Conservation (phyloP, 1,284 basidiomycete genomes). For the Cutaneotrichosporon cutaneum region DNA sequence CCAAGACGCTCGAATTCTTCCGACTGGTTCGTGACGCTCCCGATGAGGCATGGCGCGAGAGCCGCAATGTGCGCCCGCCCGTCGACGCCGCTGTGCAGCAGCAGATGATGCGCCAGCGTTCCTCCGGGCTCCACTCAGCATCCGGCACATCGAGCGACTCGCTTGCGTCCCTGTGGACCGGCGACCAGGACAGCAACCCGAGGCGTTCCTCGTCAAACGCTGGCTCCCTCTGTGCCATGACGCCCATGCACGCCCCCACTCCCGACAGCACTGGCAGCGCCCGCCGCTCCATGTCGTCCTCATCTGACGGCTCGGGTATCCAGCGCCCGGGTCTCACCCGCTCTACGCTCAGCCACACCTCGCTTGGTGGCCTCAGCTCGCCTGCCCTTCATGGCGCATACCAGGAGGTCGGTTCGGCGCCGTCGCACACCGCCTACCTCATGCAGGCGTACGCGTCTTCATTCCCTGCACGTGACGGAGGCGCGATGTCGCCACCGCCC, state of each 20-base stretch:
- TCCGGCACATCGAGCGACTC: conserved; percentile 32
- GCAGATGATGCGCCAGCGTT: conserved; percentile 25
- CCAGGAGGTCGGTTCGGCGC: conserved; percentile 41
- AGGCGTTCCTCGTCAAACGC: conserved; percentile 23
- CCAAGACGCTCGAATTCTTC: conserved; percentile 44
- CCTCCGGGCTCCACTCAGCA: conserved; percentile 9
- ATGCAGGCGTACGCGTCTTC: conserved; percentile 42
- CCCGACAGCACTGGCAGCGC: conserved; percentile 3
- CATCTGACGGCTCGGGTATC: conserved; percentile 26
- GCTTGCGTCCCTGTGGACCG: conserved; percentile 34
- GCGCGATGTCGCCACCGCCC: conserved; percentile 4
- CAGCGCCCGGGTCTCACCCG: conserved; percentile 24
- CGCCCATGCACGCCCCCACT: conserved; percentile 24
- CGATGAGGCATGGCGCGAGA: conserved; percentile 44
- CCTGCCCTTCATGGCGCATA: conserved; percentile 22
- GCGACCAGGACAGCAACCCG: conserved; percentile 23
- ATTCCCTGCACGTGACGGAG: conserved; percentile 35
- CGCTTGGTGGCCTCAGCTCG: conserved; percentile 30
- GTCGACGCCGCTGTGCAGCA: conserved; percentile 1
- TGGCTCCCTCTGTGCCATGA: conserved; percentile 34
- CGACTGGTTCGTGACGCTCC: conserved; percentile 38
- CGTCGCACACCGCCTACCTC: conserved; percentile 38
- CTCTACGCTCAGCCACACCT: conserved; percentile 41
- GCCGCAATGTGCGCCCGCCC: conserved; percentile 15
- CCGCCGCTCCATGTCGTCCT: conserved; percentile 24